These are phyloP conservation scores for Diaporthe helianthi DNA, from an alignment of 2,329 filamentous ascomycete species.

Conservation along the genomic window DNA sequence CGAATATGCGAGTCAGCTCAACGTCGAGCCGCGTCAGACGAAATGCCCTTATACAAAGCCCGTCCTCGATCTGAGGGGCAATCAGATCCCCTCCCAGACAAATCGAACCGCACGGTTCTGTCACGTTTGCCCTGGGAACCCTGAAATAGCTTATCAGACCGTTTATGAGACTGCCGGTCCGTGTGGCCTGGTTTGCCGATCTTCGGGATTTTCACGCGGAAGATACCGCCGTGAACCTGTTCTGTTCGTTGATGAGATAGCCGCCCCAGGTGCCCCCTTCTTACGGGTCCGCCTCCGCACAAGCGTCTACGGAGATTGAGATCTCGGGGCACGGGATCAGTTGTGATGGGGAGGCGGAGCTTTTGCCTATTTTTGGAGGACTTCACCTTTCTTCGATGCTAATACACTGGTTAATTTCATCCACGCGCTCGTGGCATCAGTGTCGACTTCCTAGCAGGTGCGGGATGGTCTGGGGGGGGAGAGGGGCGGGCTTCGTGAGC, in stretches of 20 bases:
- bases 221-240: neutral
- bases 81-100: slow-evolving; percentile 2
- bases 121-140: neutral
- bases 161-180: neutral
- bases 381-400: neutral
- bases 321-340: neutral
- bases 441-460: neutral
- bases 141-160: neutral
- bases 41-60: neutral
- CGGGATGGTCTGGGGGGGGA: neutral
- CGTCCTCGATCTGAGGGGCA: slow-evolving; percentile 4
- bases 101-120: slow-evolving; percentile 15
- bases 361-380: neutral
- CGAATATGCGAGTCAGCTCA: slow-evolving; percentile 14
- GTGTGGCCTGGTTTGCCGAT: neutral
- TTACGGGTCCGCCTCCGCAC: neutral
- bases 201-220: neutral
- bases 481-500: too few relatives aligned
- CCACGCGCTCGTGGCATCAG: too few relatives aligned
- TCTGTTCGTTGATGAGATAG: neutral
- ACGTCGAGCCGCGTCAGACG: slow-evolving; percentile 8
- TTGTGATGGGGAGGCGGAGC: neutral
- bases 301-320: neutral
- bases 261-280: neutral
- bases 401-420: neutral